phyloP scores from a whole-genome alignment of 192 early-diverging fungal genomes.

The Thoreauomyces humboldtii region DNA sequence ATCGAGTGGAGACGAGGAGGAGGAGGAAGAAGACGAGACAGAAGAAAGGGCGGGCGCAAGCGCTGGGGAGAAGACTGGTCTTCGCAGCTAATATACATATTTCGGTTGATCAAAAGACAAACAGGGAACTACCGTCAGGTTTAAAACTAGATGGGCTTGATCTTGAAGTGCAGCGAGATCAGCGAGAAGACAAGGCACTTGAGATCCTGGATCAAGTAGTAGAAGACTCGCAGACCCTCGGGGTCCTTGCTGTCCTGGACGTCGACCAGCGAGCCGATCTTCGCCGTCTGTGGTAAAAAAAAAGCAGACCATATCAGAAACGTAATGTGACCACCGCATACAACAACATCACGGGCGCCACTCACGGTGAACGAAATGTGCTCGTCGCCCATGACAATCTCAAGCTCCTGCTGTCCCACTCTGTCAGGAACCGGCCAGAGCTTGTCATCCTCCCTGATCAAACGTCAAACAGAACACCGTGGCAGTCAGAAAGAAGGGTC shows the following conservation, averaged over 20 bases:
- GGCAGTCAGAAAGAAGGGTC: too few species aligned
- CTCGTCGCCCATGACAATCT: constrained; percentile 83
- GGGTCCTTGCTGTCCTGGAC: constrained; percentile 88
- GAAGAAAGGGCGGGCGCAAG: background rate
- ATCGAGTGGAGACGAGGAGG: constrained; percentile 30
- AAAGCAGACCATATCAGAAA: background rate
- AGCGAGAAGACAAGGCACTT: constrained; percentile 95
- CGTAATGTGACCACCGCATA: background rate
- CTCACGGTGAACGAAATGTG: constrained; percentile 87
- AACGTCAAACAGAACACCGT: background rate
- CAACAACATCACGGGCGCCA: background rate
- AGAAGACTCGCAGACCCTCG: constrained; percentile 89
- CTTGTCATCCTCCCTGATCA: constrained; percentile 85
- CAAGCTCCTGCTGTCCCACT: constrained; percentile 91
- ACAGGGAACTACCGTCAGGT: too few species aligned
- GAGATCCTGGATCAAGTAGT: constrained; percentile 97
- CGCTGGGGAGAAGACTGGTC: too few species aligned
- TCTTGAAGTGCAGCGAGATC: constrained; percentile 92
- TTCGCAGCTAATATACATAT: too few species aligned
- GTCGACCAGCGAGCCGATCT: constrained; percentile 89
- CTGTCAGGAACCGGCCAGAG: constrained; percentile 89
- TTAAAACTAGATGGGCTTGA: constrained; percentile 36
- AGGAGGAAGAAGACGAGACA: background rate
- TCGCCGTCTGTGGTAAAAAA: constrained; percentile 64
- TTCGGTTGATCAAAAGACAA: too few species aligned